Conservation (phyloP, 225 moss, liverwort and hornwort genomes). For the Thuidium tamariscinum region DNA sequence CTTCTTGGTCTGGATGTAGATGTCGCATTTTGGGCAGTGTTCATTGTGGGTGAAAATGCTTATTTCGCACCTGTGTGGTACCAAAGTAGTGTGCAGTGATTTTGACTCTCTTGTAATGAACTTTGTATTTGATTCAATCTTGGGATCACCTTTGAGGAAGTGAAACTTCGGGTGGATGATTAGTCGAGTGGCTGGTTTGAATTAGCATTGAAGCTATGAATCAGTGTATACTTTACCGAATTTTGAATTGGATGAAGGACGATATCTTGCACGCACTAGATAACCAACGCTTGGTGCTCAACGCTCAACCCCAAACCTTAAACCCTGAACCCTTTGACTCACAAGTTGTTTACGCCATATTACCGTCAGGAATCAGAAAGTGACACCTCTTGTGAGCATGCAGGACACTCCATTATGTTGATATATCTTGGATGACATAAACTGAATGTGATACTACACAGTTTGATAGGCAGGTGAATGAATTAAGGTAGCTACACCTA, state of each 20-base stretch:
- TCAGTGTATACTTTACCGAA: background rate
- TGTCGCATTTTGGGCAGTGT: background rate
- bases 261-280: background rate
- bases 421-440: background rate
- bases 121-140: background rate
- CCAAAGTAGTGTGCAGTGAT: background rate
- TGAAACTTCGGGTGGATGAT: background rate
- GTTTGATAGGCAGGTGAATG: background rate
- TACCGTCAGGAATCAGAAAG: background rate
- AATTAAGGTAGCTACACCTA: background rate
- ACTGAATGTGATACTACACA: background rate
- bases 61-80: no score
- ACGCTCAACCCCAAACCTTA: background rate
- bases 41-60: background rate
- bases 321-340: background rate
- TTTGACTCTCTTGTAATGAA: background rate
- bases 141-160: background rate
- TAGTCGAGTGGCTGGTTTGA: background rate
- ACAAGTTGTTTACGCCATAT: background rate
- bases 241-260: background rate
- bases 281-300: background rate
- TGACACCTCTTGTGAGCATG: background rate
- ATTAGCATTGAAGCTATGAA: background rate
- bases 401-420: background rate
- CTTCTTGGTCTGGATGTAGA: background rate